Base-by-base conservation (phyloP, 225 moss, liverwort and hornwort genomes). In the Polytrichum commune region DNA sequence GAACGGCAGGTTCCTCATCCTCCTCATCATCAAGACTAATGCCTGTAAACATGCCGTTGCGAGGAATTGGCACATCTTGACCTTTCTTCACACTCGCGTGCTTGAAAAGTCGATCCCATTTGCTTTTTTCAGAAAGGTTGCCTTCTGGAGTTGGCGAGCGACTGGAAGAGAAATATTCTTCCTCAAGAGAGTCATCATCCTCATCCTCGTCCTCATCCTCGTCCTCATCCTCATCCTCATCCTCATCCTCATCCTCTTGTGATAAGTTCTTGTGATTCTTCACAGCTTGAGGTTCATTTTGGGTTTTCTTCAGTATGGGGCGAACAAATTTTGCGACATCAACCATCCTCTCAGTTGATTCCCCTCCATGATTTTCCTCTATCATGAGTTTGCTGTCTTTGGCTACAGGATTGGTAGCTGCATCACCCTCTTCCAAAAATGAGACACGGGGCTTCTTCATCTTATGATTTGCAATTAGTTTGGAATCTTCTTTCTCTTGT, bases 111-210 rank as follows among this genome's bases (percentile, higher is more conserved):
- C 86, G 83, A 1, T 77, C 64, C 86, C 86, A 86, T 67, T 86
- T 83, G 70, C 77, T 77, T 75, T 73, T 75, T 8, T 80, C 77
- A 32, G 83, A 73, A 55, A 83, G 77, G 32, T 80, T 83, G 61
- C 73, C 80, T 68, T 80, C 83, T 1, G 83, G 86, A 73, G 75
- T 83, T 63, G 86, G 86, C 72, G 86, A 86, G 53, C 86, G 82
- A 75, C 83, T 83, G 64, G 83, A 80, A 65, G 62, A 4, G 57
- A 67, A 75, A 65, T 83, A 86, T 53, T 74, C 85, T 56, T 77
- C 75, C 58, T 77, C 82, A 1, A 72, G 64, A 19, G 74, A 55
- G 18, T 74, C 65, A 4, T 66, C 19, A 16, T 68, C 68, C 27
- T 54, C 68, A 27, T 54, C 67, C 5, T 81, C 68, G 24, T 64